Conservation (phyloP, 108 stramenopile genomes). For the Nitzschia sp. region DNA sequence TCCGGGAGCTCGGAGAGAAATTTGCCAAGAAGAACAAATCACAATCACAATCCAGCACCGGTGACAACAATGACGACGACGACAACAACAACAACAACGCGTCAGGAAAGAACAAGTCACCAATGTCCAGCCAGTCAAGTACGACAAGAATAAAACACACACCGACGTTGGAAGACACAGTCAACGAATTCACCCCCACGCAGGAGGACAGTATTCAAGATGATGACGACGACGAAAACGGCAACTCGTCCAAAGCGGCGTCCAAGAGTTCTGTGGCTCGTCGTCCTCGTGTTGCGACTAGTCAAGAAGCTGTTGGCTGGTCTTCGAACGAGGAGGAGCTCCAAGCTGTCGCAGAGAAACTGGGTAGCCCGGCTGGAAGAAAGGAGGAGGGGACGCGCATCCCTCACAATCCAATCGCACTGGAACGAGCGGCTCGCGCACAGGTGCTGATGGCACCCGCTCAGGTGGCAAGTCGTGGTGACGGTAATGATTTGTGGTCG, state of each 20-base stretch:
- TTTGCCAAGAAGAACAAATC: too few relatives aligned
- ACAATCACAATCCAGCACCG: too few relatives aligned
- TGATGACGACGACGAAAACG: background rate
- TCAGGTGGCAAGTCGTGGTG: background rate
- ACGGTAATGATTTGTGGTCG: slow-evolving; percentile 15
- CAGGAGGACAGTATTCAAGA: slow-evolving; percentile 8
- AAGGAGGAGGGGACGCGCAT: background rate
- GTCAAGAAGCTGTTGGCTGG: background rate
- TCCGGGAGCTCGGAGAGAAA: too few relatives aligned
- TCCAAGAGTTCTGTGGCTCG: too few relatives aligned
- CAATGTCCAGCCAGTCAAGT: too few relatives aligned
- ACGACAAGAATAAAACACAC: too few relatives aligned
- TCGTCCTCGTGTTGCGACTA: background rate
- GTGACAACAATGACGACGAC: too few relatives aligned
- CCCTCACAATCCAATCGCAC: slow-evolving; percentile 4
- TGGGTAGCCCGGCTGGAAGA: background rate
- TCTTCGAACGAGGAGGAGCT: background rate
- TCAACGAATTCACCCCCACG: slow-evolving; percentile 2
- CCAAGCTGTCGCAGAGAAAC: background rate
- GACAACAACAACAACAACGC: too few relatives aligned
- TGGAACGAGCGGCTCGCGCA: too few relatives aligned
- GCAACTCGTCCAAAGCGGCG: background rate
- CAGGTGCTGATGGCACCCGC: background rate
- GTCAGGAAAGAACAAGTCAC: too few relatives aligned
- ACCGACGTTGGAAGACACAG: background rate